Evolutionary conservation across 2,329 filamentous ascomycete genomes (phyloP).

Genomic region (Raffaelea deltoideospora): DNA sequence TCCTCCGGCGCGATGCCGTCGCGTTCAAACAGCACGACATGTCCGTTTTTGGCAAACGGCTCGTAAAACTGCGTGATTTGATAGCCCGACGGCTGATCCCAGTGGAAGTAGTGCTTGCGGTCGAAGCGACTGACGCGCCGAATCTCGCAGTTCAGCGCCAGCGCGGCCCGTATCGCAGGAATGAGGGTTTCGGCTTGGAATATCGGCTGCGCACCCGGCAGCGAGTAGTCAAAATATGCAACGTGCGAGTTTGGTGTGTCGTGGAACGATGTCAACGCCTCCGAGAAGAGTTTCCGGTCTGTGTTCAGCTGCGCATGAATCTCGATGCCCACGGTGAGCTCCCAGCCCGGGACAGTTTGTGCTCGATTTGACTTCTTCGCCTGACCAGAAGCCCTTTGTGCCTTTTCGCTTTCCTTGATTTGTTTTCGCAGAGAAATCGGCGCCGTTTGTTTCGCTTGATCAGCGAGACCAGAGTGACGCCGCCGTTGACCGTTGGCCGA

Average conservation of each 20-base stretch:
- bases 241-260: constrained; percentile 74
- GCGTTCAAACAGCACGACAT: constrained; percentile 51
- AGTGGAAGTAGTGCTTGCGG: constrained; percentile 97
- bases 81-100: constrained; percentile 92
- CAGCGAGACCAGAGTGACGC: no score
- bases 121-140: constrained; percentile 74
- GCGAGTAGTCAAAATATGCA: constrained; percentile 73
- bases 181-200: constrained; percentile 75
- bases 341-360: constrained; percentile 57
- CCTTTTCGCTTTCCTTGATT: constrained; percentile 51
- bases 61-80: constrained; percentile 95
- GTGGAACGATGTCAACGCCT: constrained; percentile 42
- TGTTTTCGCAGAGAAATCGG: constrained; percentile 51
- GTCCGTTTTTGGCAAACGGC: constrained; percentile 54
- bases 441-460: no score
- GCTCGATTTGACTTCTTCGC: constrained; percentile 29
- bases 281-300: constrained; percentile 74
- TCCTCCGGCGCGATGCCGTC: constrained; percentile 70
- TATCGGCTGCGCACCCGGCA: constrained; percentile 75
- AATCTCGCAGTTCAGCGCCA: constrained; percentile 69
- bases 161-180: constrained; percentile 77
- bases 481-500: no score
- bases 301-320: constrained; percentile 96
- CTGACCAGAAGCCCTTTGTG: constrained; percentile 25
- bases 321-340: constrained; percentile 90